Evolutionary conservation across 257 asterid species (phyloP), one percentile per base, ranked within the genome.

Genomic region (Solanum medicagineum): DNA sequence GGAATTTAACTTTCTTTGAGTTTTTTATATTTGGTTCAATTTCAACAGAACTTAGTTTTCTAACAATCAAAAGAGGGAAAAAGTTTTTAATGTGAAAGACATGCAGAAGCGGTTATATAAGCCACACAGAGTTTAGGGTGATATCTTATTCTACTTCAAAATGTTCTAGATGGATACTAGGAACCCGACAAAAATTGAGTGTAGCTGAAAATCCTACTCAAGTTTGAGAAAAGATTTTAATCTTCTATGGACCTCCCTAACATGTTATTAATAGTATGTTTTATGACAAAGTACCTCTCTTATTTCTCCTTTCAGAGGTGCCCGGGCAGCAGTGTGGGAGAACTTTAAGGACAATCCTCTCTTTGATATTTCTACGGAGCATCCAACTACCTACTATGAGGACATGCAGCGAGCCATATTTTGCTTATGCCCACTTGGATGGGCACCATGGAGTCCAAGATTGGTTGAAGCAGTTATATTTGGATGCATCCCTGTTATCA

Each of bases 401-500:
- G 99, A 95, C 87, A 94, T 94, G 98, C 99, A 94, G 87, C 89
- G 99, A 53, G 94, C 98, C 14, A 86, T 94, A 59, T 95, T 95
- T 87, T 95, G 99, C 75, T 87, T 95, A 85, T 95, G 99, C 60
- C 99, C 99, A 3, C 95, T 95, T 32, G 99, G 99, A n/a, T 95
- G 99, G 99, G 98, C 99, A 16, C 99, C 99, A 29, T 95, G 99
- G 98, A 94, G 99, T 84, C 99, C 98, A 14, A 89, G 99, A 74
- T 90, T 95, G 60, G 99, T 95, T 1, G 99, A 95, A 87, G 98
- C 99, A 7, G 99, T 95, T 15, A 88, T 95, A 24, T 94, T 95
- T 60, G 99, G 99, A 2, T 95, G 99, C 77, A 93, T 95, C 83
- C 99, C 98, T 5, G 98, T 94, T 11, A 95, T 95, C 70, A 94